Conservation (phyloP, 768 basidiomycete species). For the Erythrobasidium yunnanense region DNA sequence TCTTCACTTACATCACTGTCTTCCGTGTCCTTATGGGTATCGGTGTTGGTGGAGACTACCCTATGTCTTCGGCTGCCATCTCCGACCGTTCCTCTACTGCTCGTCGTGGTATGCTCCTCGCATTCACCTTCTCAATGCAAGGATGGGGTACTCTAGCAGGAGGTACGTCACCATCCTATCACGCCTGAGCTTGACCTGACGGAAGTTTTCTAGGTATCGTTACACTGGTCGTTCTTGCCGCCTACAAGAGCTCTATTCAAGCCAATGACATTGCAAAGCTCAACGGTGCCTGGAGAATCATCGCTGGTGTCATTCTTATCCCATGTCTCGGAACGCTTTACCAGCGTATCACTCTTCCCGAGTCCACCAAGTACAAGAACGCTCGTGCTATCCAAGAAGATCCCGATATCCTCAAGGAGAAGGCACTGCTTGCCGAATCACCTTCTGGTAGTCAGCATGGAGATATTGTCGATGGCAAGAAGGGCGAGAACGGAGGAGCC, state of each 20-base stretch:
- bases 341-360: constrained; percentile 62
- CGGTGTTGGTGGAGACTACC: constrained; percentile 67
- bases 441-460: constrained; percentile 41
- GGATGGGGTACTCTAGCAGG: constrained; percentile 67
- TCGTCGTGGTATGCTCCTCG: constrained; percentile 62
- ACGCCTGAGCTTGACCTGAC: too few species aligned
- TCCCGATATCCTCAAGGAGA: constrained; percentile 37
- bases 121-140: constrained; percentile 42
- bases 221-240: constrained; percentile 55
- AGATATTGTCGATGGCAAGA: neutral
- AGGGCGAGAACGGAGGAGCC: neutral
- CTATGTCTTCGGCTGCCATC: constrained; percentile 46
- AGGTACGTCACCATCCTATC: too few species aligned
- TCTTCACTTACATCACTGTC: constrained; percentile 53
- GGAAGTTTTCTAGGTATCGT: too few species aligned
- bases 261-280: constrained; percentile 54
- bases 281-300: constrained; percentile 65
- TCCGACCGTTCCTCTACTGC: constrained; percentile 54
- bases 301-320: constrained; percentile 60
- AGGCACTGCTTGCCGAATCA: constrained; percentile 27
- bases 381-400: constrained; percentile 27
- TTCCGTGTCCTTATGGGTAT: constrained; percentile 66
- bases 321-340: constrained; percentile 66
- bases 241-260: constrained; percentile 57
- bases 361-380: constrained; percentile 44